Evolutionary conservation across 441 rosid species (phyloP), one percentile per base, ranked within the genome.

Genomic region (Croton setiger): DNA sequence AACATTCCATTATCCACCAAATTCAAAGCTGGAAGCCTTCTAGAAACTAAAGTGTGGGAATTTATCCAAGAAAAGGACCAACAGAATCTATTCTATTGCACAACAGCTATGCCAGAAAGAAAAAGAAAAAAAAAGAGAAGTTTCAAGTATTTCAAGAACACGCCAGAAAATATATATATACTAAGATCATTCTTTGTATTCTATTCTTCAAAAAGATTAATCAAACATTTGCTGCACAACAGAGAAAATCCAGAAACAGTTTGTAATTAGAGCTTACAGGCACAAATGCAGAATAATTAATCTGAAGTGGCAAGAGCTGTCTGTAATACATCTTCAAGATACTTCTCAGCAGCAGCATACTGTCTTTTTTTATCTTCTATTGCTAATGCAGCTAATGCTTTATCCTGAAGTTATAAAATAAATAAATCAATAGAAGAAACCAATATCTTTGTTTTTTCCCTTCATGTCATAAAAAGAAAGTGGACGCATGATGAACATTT

Each of bases 321-420:
- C 12, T 92, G 97, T 72, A 94, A 68, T 59, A 92, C 91, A 60
- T 94, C 97, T 84, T 90, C 99, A 59, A 94, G 83, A 76, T 94
- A 86, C 82, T 94, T 92, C 79, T 94, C 99, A 2, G 94, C 96
- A 1, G 89, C 96, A 70, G 94, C 92, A 66, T 85, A 90, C 81
- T 90, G 89, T 79, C 98, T 80, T 75, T 85, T 94, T 86, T 87
- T 94, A 80, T 92, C 98, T 84, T 94, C 99, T 7, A 90, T 94
- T 35, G 97, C 98, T 72, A 94, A 33, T 45, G 97, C 92, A 68
- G 98, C 98, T 72, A 94, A 79, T 63, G 99, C 93, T 85, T 92
- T 92, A 75, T 94, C 98, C 98, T 94, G 80, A 72, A 85, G 8
- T 48, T 61, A 31, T 18, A 18, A 13, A 2, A 62, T 44, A 20